These are phyloP conservation scores for Rhizopus sp. DNA, from an alignment of 371 early-diverging fungal genomes.

Conservation along the genomic window DNA sequence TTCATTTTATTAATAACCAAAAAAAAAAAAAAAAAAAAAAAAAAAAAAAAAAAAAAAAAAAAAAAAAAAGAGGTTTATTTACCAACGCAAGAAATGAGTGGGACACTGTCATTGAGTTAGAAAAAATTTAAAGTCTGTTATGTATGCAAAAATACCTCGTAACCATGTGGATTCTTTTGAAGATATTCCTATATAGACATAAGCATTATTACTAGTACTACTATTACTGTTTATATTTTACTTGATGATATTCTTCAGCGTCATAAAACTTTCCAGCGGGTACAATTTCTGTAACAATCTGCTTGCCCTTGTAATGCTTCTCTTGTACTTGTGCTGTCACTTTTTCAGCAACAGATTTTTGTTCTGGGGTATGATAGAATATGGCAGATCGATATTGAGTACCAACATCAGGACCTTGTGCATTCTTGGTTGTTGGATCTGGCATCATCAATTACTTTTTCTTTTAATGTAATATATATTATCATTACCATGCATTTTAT, in stretches of 20 bases:
- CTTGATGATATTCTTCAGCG: slow-evolving; percentile 91
- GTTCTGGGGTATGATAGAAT: slow-evolving; percentile 75
- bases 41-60: slow-evolving; percentile 1
- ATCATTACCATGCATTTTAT: slow-evolving; percentile 72
- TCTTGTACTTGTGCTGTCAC: slow-evolving; percentile 67
- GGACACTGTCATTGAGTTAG: slow-evolving; percentile 21
- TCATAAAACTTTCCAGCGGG: slow-evolving; percentile 75
- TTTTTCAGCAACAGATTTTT: slow-evolving; percentile 72
- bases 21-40: neutral
- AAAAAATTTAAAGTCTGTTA: neutral
- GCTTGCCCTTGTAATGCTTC: slow-evolving; percentile 49
- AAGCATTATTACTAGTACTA: neutral
- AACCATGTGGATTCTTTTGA: slow-evolving; percentile 45
- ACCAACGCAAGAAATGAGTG: slow-evolving; percentile 36
- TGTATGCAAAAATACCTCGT: slow-evolving; percentile 29
- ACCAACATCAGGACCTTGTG: slow-evolving; percentile 35
- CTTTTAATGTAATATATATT: slow-evolving; percentile 42
- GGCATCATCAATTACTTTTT: slow-evolving; percentile 69
- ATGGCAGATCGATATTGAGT: slow-evolving; percentile 78
- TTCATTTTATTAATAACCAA: slow-evolving; percentile 38
- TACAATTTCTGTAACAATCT: slow-evolving; percentile 77
- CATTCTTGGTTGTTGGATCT: slow-evolving; percentile 27
- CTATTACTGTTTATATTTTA: slow-evolving; percentile 1
- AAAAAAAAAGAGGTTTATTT: neutral
- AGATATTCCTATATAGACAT: slow-evolving; percentile 28